A percentile compares a stretch with the other conserved stretches of the same genome.
Evolutionary conservation across 768 basidiomycete species (phyloP).

Genomic region (Lentinula detonsa): DNA sequence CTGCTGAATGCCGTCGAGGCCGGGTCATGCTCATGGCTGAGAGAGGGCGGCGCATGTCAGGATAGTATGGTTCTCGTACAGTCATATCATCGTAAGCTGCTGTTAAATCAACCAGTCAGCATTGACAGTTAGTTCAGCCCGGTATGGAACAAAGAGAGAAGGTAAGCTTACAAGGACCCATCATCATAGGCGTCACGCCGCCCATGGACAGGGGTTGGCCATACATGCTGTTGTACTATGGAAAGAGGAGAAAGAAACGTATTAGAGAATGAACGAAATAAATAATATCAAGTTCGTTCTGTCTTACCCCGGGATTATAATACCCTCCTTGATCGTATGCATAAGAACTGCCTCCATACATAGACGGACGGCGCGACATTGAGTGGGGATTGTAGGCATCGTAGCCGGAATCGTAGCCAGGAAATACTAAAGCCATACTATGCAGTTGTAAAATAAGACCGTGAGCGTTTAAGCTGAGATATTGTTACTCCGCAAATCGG

Average conservation of each 20-base stretch:
- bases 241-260: background rate
- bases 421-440: constrained; percentile 8
- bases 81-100: constrained; percentile 54
- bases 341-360: constrained; percentile 2
- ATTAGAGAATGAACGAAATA: too few relatives aligned
- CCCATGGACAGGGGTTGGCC: background rate
- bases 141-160: background rate
- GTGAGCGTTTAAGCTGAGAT: background rate
- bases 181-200: background rate
- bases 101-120: background rate
- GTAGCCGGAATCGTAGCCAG: background rate
- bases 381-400: background rate
- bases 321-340: background rate
- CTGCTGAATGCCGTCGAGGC: constrained; percentile 44
- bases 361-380: constrained; percentile 5
- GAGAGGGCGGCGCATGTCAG: constrained; percentile 27
- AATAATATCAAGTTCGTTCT: background rate
- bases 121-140: background rate
- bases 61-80: constrained; percentile 45
- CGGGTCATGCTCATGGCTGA: constrained; percentile 33
- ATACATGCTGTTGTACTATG: background rate
- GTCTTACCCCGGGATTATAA: background rate
- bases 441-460: background rate
- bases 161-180: background rate
- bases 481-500: background rate